Percentiles rank a stretch among this genome's conserved stretches.
Evolutionary conservation across 1,284 basidiomycete species (phyloP).

Genomic region (Puccinia coronata): DNA sequence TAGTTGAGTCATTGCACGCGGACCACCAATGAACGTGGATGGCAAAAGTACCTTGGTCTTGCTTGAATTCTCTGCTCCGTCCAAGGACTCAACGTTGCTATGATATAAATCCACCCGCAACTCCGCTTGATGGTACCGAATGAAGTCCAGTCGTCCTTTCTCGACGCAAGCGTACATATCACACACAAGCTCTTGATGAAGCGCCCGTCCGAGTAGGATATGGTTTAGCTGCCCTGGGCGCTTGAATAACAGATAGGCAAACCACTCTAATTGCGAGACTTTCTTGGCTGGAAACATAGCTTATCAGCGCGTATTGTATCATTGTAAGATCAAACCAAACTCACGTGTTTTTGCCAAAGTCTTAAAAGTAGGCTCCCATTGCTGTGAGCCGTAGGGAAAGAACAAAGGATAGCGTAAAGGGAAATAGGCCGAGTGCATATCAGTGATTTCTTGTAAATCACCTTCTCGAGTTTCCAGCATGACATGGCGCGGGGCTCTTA

Average conservation of each 20-base stretch:
- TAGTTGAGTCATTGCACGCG: slow-evolving; percentile 59
- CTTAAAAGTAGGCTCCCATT: neutral
- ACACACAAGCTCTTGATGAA: neutral
- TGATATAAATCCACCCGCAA: slow-evolving; percentile 53
- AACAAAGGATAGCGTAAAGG: slow-evolving; percentile 11
- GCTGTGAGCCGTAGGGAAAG: slow-evolving; percentile 14
- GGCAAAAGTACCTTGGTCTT: slow-evolving; percentile 57
- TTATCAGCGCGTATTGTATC: neutral
- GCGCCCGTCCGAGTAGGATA: slow-evolving; percentile 61
- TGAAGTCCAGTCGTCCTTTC: neutral
- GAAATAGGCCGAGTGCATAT: slow-evolving; percentile 22
- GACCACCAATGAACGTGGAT: slow-evolving; percentile 59
- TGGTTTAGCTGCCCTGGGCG: neutral
- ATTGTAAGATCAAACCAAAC: slow-evolving; percentile 58
- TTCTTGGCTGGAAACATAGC: slow-evolving; percentile 46
- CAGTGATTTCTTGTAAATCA: neutral
- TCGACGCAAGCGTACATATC: slow-evolving; percentile 32
- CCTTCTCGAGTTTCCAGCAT: too few species aligned
- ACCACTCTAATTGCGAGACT: slow-evolving; percentile 26
- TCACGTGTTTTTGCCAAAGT: slow-evolving; percentile 50
- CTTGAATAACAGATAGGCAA: neutral
- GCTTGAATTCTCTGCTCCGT: neutral
- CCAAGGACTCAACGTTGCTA: slow-evolving; percentile 2
- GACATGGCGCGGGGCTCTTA: too few species aligned
- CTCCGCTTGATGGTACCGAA: neutral